Base-by-base conservation (phyloP, 768 basidiomycete genomes). In the Suillus variegatus region DNA sequence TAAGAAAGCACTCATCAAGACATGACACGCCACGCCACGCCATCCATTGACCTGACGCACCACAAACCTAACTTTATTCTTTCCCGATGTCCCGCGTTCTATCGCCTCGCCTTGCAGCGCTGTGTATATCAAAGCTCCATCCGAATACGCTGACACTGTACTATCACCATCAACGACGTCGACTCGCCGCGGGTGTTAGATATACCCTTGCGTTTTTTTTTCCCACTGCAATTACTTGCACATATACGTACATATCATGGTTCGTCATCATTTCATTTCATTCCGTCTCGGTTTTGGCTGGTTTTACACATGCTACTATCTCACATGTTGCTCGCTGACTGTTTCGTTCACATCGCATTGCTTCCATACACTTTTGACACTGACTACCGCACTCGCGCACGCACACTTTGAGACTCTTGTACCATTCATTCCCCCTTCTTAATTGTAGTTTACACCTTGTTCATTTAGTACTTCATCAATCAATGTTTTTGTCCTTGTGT, bases 141-240 rank as follows among this genome's bases (percentile, higher is more conserved):
- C 46, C 46, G n/a, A 47, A 22, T 46, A 5, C 46, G 46, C 46
- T 10, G 20, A 44, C 47, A 47, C 22, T 49, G 47, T 49, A 49
- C 38, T 77, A 52, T 52, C 51, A 16, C 51, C 51, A 52, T 52
- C 28, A 52, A 52, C 51, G 14, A 22, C 12, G 47, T 47, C 47
- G 47, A 49, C 47, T 49, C 47, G 36, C 36, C 9, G 36, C 36
- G 47, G 22, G 13, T 49, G 52, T 54, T 47, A 20, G 32, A 35
- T 32, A 18, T 18, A 35, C 35, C 36, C 32, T 54, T 54, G 52
- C 28, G 51, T 16, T 35, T 35, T 10, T 25, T 32, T 10, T 32
- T 54, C 52, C 52, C 52, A 54, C 52, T 32, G 32, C 52, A 32
- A 54, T 54, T 54, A 54, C 52, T 18, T 52, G 8, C 51, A 52